These are phyloP conservation scores for Trichoderma sp. DNA, from an alignment of 2,329 filamentous ascomycete species.

Conservation along the genomic window DNA sequence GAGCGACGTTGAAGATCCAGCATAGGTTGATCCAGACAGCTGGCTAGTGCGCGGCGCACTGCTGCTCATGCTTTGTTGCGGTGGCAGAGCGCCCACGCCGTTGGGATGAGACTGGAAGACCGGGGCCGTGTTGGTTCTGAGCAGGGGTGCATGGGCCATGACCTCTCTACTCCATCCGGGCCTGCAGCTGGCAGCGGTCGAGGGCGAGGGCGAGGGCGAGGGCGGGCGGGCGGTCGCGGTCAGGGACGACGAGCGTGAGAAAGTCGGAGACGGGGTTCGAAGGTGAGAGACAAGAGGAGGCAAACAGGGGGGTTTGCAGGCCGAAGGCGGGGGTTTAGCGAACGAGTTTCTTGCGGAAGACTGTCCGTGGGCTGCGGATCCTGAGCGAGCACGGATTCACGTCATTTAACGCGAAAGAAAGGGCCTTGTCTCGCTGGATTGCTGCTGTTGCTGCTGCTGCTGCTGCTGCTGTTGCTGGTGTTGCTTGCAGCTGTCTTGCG, in stretches of 20 bases:
- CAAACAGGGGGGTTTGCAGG: constrained; percentile 4
- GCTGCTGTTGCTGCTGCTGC: not conserved
- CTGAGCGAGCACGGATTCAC: constrained; percentile 27
- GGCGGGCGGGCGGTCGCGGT: constrained; percentile 13
- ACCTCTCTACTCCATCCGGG: constrained; percentile 48
- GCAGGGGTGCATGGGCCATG: constrained; percentile 63
- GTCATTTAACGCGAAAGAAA: constrained; percentile 27
- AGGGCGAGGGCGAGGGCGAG: constrained; percentile 3
- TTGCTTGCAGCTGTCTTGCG: not conserved
- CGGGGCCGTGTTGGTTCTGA: constrained; percentile 62
- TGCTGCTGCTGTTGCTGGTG: too few relatives aligned
- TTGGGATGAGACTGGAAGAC: constrained; percentile 54
- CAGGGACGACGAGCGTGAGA: constrained; percentile 9
- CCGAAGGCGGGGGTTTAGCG: constrained; percentile 25
- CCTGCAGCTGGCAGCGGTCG: constrained; percentile 6
- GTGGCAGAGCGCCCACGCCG: constrained; percentile 48
- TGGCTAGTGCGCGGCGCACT: constrained; percentile 61
- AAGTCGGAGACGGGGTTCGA: constrained; percentile 9
- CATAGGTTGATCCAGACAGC: constrained; percentile 62
- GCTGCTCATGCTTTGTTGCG: constrained; percentile 51
- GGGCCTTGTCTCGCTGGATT: constrained; percentile 12
- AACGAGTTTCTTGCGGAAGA: constrained; percentile 26
- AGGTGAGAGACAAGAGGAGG: constrained; percentile 18
- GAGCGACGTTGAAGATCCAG: constrained; percentile 56
- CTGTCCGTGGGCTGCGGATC: constrained; percentile 24